Evolutionary conservation across 768 basidiomycete species (phyloP).

Genomic region (Hemileccinum impolitum): DNA sequence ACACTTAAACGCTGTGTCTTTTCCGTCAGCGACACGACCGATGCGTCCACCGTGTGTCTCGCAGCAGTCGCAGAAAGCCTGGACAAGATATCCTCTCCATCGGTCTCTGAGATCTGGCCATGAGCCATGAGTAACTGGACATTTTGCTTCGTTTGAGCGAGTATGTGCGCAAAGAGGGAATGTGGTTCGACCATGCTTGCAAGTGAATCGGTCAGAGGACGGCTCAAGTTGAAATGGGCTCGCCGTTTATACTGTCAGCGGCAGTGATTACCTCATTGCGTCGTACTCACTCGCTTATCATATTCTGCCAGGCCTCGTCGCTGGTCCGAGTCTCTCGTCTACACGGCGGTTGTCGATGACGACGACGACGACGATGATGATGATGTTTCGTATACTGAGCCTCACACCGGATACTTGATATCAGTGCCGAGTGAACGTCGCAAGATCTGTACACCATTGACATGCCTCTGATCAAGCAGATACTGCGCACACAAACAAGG

Average conservation of each 20-base stretch:
- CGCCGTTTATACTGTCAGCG: constrained; percentile 11
- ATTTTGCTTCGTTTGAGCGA: constrained; percentile 46
- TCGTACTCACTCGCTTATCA: neutral
- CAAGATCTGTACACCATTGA: too few species aligned
- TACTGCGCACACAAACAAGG: too few species aligned
- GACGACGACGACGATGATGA: too few species aligned
- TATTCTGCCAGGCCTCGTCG: too few species aligned
- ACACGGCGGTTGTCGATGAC: too few species aligned
- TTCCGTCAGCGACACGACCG: constrained; percentile 21
- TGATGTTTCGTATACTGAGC: too few species aligned
- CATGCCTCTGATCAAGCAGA: too few species aligned
- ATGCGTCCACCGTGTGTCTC: constrained; percentile 15
- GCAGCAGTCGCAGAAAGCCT: constrained; percentile 33
- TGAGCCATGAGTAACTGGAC: constrained; percentile 44
- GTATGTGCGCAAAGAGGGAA: constrained; percentile 34
- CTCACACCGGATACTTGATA: too few species aligned
- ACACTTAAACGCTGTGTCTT: constrained; percentile 21
- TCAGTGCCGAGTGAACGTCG: too few species aligned
- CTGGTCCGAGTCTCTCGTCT: too few species aligned
- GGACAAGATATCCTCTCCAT: constrained; percentile 37
- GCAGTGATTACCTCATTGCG: constrained; percentile 23
- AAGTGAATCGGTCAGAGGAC: constrained; percentile 1
- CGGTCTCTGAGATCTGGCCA: constrained; percentile 38
- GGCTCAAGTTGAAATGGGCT: neutral
- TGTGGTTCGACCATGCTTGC: constrained; percentile 24